Base-by-base conservation (phyloP, 2,329 filamentous ascomycete species). In the Rutstroemia sydowiana region DNA sequence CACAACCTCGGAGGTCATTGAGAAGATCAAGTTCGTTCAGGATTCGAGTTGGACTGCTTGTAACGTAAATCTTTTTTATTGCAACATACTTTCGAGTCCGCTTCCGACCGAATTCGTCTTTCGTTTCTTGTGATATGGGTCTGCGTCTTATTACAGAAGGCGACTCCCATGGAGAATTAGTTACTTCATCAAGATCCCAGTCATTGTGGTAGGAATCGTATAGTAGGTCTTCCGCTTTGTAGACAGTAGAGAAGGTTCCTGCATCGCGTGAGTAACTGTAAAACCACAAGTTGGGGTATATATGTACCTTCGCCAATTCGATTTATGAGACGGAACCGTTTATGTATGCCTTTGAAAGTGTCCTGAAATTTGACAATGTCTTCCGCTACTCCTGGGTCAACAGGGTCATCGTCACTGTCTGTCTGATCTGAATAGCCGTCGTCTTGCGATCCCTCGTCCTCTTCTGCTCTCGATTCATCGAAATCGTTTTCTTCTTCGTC, bases 41-140 rank as follows among this genome's bases (percentile, higher is more conserved):
- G 61, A 98, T 97, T 42, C 93, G 87, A 26, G 84, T 78, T 0
- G 93, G 93, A 60, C 90, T 96, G 57, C 91, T 96, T 0, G 95
- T 98, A 58, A 97, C 93, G 69, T 98, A 98, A 61, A 98, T 98
- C 73, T 98, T 98, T 73, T 98, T 98, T 70, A 98, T 88, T 18
- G 95, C 93, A 56, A 98, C 95, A 65, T 85, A 97, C 66, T 86
- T 88, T 21, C 85, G 75, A 59, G 73, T 73, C 50, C 71, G 72
- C 37, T 68, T 68, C 20, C 61, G 65, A 18, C 65, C 59, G 48
- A 67, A 62, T 36, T 63, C 37, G 42, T 61, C 56, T 46, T 62
- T 42, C 45, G 58, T 55, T 28, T 55, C 46, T 54, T 60, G 23
- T 44, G 55, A 47, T 45, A 70, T 73, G 44, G 63, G 69, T 61